These are phyloP conservation scores for Cicer chorassanicum DNA, from an alignment of 306 rosid genomes.

Conservation along the genomic window DNA sequence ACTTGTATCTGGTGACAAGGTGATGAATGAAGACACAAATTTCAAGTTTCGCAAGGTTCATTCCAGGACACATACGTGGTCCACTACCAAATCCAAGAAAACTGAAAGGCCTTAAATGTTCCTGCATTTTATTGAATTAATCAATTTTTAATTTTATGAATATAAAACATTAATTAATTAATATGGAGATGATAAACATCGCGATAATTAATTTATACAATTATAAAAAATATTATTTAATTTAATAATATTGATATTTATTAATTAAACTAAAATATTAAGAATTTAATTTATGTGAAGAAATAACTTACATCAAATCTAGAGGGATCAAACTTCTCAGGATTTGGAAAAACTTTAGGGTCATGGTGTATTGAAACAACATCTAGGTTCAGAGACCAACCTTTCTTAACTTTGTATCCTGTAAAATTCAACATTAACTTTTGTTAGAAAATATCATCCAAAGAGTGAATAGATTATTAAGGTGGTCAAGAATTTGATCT, in stretches of 20 bases:
- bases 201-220: no score
- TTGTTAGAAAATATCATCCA: neutral
- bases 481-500: no score
- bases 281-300: neutral
- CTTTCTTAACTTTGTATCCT: slow-evolving; percentile 79
- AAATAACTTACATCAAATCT: slow-evolving; percentile 74
- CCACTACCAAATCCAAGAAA: slow-evolving; percentile 91
- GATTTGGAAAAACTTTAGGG: slow-evolving; percentile 62
- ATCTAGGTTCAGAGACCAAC: slow-evolving; percentile 83
- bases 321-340: slow-evolving; percentile 73
- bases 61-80: slow-evolving; percentile 94
- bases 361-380: slow-evolving; percentile 91
- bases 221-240: no score
- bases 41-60: slow-evolving; percentile 84
- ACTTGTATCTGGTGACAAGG: slow-evolving; percentile 79
- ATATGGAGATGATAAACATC: no score
- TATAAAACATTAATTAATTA: no score
- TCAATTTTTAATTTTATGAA: neutral
- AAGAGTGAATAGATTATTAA: no score
- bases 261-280: neutral
- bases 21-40: slow-evolving; percentile 80
- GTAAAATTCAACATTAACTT: slow-evolving; percentile 39
- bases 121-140: slow-evolving; percentile 54
- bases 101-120: slow-evolving; percentile 64
- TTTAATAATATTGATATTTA: no score